Conservation (phyloP, 805 yeast genomes). For the Pichia manshurica region DNA sequence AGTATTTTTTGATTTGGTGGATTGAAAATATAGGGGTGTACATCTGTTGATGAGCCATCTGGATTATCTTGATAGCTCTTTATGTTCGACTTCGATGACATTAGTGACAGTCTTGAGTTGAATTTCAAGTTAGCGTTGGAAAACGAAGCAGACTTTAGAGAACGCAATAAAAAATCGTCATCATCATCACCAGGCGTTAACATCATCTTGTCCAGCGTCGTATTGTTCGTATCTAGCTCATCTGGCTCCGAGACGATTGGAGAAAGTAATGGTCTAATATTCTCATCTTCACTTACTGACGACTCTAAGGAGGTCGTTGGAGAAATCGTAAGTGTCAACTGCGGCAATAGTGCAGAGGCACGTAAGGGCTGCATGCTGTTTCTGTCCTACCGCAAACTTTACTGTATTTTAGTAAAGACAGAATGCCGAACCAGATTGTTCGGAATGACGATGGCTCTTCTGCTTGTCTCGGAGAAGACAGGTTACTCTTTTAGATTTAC, state of each 20-base stretch:
- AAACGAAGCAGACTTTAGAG: constrained; percentile 7
- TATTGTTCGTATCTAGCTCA: neutral
- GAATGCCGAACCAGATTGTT: too few relatives aligned
- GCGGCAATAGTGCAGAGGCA: neutral
- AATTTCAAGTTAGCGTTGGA: constrained; percentile 1
- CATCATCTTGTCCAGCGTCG: neutral
- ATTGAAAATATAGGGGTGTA: constrained; percentile 3
- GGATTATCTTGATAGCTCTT: constrained; percentile 9
- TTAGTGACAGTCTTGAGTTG: constrained; percentile 3
- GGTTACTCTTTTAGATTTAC: too few relatives aligned
- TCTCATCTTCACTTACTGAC: neutral
- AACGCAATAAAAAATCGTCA: constrained; percentile 7
- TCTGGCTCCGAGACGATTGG: constrained; percentile 11
- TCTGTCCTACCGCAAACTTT: too few relatives aligned
- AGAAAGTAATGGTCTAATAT: constrained; percentile 8
- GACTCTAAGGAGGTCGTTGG: constrained; percentile 1
- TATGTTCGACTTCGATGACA: constrained; percentile 1
- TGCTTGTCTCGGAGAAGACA: too few relatives aligned
- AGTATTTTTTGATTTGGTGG: constrained; percentile 3
- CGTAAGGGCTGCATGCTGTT: constrained; percentile 1
- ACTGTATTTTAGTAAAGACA: too few relatives aligned
- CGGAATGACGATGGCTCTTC: too few relatives aligned
- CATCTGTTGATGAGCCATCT: neutral
- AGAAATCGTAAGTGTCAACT: neutral
- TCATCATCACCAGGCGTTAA: constrained; percentile 8